Percentiles rank a stretch among this genome's conserved stretches.
These are phyloP conservation scores for Davidsoniella virescens DNA, from an alignment of 2,329 filamentous ascomycete genomes.

Conservation along the genomic window DNA sequence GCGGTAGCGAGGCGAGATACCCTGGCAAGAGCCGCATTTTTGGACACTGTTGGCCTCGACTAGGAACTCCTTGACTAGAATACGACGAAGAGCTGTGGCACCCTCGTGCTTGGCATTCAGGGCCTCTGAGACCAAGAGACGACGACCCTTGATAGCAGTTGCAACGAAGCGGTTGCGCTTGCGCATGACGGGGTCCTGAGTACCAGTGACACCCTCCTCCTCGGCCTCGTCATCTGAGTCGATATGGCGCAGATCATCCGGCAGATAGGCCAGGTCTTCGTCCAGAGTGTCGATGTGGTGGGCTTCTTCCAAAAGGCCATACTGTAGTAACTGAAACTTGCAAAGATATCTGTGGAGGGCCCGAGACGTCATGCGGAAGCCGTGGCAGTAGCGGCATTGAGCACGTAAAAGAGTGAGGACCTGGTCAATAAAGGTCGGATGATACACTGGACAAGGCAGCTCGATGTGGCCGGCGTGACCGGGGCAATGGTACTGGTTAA, in stretches of 20 bases:
- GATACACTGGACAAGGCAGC: constrained; percentile 81
- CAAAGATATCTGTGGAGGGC: constrained; percentile 66
- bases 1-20: constrained; percentile 66
- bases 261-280: constrained; percentile 29
- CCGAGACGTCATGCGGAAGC: constrained; percentile 61
- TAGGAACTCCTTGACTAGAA: constrained; percentile 68
- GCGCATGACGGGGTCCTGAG: constrained; percentile 35
- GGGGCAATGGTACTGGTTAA: constrained; percentile 66
- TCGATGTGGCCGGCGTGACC: constrained; percentile 94
- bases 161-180: constrained; percentile 51
- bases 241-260: constrained; percentile 20
- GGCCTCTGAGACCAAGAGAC: constrained; percentile 36
- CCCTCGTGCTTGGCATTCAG: constrained; percentile 65
- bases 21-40: constrained; percentile 49
- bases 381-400: constrained; percentile 81
- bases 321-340: constrained; percentile 71
- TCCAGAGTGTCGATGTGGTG: constrained; percentile 37
- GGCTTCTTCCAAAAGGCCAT: constrained; percentile 62
- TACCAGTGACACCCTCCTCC: constrained; percentile 39
- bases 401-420: constrained; percentile 69
- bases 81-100: constrained; percentile 57
- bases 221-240: constrained; percentile 44
- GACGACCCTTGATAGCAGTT: constrained; percentile 32
- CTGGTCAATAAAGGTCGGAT: constrained; percentile 93
- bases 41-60: constrained; percentile 52